Base-by-base conservation (phyloP, 2,329 filamentous ascomycete species). In the Rasamsonia emersonii region DNA sequence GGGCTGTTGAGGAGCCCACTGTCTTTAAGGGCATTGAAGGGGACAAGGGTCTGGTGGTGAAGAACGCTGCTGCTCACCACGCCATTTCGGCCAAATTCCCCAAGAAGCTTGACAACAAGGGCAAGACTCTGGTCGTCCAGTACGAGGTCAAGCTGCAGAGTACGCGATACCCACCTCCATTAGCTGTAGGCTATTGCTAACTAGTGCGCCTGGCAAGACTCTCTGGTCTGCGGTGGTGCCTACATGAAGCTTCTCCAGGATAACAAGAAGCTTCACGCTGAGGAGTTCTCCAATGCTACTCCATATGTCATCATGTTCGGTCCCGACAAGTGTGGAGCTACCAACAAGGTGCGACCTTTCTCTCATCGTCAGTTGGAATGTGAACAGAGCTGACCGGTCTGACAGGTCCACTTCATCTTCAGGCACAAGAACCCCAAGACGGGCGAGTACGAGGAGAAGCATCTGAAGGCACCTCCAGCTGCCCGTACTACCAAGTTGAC, bases 381-480 rank as follows among this genome's bases (percentile, higher is more conserved):
- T 18, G 24, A 43, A 35, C 28, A 31, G 18, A 23, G 18, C 43
- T 56, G 31, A 59, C 18, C 35, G 29, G 6, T 14, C 18, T 27
- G 20, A 32, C 29, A 75, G 71, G 76, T 80, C 40, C 76, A 80
- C 65, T 94, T 98, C 71, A 98, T 98, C 65, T 93, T 98, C 79
- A 91, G 93, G 68, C 91, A 98, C 82, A 98, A 96, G 84, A 98
- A 96, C 78, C 91, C 91, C 59, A 95, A 94, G 83, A 95, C 86
- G 28, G 89, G 89, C 70, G 86, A 95, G 67, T 98, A 98, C 56
- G 89, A 98, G 76, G 91, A 98, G 83, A 98, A 98, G 81, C 91
- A 98, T 68, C 75, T 98, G 44, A 78, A 75, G 59, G 75, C 74
- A 51, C 81, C 89, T 44, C 88, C 91, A 40, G 73, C 80, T 38